Percentiles rank a stretch among this genome's conserved stretches.
Conservation (phyloP, 1,284 basidiomycete genomes). For the Calocybe gambosa region DNA sequence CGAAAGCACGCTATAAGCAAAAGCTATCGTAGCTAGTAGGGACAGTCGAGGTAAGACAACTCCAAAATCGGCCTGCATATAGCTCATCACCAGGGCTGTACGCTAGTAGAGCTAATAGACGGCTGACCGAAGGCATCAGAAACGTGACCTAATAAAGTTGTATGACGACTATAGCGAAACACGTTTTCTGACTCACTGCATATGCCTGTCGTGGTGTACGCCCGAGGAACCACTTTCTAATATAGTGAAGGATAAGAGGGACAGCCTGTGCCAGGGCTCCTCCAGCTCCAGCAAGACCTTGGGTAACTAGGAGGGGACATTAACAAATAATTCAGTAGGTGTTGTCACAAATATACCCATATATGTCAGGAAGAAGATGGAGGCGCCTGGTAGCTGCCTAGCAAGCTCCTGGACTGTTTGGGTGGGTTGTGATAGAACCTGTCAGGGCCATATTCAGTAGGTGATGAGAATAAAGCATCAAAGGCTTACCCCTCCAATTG, state of each 20-base stretch:
- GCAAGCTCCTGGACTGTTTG: conserved; percentile 48
- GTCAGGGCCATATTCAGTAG: background rate
- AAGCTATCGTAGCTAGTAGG: conserved; percentile 43
- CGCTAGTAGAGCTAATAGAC: background rate
- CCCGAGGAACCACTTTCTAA: conserved; percentile 51
- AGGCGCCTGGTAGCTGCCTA: conserved; percentile 59
- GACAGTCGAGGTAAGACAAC: conserved; percentile 46
- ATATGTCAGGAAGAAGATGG: conserved; percentile 78
- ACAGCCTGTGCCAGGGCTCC: conserved; percentile 58
- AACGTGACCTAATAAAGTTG: conserved; percentile 28
- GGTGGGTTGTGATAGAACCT: conserved; percentile 48
- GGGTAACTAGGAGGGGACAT: conserved; percentile 31
- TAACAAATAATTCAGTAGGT: background rate
- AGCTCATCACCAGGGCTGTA: background rate
- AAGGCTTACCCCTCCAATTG: conserved; percentile 19
- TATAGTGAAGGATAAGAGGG: conserved; percentile 58
- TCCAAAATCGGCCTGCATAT: conserved; percentile 37
- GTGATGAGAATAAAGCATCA: background rate
- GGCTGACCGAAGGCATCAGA: conserved; percentile 34
- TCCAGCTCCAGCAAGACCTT: conserved; percentile 51
- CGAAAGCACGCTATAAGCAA: conserved; percentile 67
- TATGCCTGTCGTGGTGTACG: conserved; percentile 50
- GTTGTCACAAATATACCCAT: conserved; percentile 36
- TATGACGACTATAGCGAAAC: background rate
- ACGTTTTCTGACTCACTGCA: conserved; percentile 18